Percentiles rank a stretch among this genome's conserved stretches.
These are phyloP conservation scores for Tylopilus felleus DNA, from an alignment of 768 basidiomycete species.

Conservation along the genomic window DNA sequence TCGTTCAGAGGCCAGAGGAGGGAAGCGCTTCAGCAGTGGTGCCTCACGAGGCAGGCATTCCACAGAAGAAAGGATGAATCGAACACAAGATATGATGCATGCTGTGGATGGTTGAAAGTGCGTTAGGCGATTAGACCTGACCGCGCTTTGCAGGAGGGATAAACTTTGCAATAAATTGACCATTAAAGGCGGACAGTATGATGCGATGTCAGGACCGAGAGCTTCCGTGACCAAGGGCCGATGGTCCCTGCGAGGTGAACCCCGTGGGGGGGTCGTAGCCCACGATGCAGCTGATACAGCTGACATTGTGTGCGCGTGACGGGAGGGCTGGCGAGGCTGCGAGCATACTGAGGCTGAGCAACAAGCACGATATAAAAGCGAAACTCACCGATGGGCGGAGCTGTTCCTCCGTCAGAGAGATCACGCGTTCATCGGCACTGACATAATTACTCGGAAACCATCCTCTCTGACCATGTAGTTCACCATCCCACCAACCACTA, in stretches of 20 bases:
- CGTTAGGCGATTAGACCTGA: slow-evolving; percentile 65
- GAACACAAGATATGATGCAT: slow-evolving; percentile 91
- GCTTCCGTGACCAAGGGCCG: slow-evolving; percentile 44
- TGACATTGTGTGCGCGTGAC: slow-evolving; percentile 52
- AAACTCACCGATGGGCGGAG: slow-evolving; percentile 42
- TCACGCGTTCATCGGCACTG: slow-evolving; percentile 53
- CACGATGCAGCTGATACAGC: slow-evolving; percentile 52
- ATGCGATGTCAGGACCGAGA: slow-evolving; percentile 49
- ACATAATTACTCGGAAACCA: slow-evolving; percentile 99
- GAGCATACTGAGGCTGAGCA: slow-evolving; percentile 4
- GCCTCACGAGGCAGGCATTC: slow-evolving; percentile 85
- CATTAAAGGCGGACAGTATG: slow-evolving; percentile 78
- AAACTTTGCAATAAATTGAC: slow-evolving; percentile 81
- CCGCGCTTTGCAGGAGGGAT: slow-evolving; percentile 81
- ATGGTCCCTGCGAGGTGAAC: slow-evolving; percentile 38
- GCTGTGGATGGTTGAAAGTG: slow-evolving; percentile 96
- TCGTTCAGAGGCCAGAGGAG: slow-evolving; percentile 69
- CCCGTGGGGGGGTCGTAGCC: slow-evolving; percentile 43
- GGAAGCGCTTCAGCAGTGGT: slow-evolving; percentile 60
- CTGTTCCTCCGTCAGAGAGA: slow-evolving; percentile 57
- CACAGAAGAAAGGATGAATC: slow-evolving; percentile 77
- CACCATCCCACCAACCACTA: slow-evolving; percentile 99
- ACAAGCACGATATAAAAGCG: neutral
- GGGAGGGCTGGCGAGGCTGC: slow-evolving; percentile 34
- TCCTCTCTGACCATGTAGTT: slow-evolving; percentile 81